Evolutionary conservation across 2,329 filamentous ascomycete genomes (phyloP).

Genomic region (Aspergillus alliaceus): DNA sequence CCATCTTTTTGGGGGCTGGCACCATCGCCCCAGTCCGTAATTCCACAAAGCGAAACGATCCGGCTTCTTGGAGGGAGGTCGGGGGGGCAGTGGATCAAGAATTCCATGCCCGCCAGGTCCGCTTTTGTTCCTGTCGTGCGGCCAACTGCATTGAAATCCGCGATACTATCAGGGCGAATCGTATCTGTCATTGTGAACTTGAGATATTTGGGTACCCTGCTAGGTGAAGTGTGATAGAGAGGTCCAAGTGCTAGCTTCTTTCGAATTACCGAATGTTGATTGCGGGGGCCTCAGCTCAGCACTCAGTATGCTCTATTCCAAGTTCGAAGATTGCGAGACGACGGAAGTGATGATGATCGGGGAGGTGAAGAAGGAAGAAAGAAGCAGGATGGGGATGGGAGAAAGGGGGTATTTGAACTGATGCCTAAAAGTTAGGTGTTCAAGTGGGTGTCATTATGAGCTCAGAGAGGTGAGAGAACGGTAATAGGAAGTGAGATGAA

Average conservation of each 20-base stretch:
- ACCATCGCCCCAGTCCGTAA: background rate
- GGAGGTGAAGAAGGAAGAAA: background rate
- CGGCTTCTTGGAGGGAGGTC: constrained; percentile 2
- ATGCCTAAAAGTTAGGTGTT: background rate
- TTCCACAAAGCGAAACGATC: constrained; percentile 4
- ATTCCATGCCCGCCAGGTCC: background rate
- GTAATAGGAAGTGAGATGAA: background rate
- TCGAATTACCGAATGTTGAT: background rate
- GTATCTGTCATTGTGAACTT: background rate
- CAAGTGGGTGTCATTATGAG: background rate
- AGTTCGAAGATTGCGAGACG: background rate
- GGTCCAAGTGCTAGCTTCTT: background rate
- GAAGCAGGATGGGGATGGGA: background rate
- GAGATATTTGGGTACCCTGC: background rate
- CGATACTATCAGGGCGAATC: background rate
- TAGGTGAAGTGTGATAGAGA: background rate
- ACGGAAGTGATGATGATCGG: background rate
- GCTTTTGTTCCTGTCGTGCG: background rate
- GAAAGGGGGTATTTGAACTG: background rate
- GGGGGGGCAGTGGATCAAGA: constrained; percentile 2
- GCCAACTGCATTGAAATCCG: background rate
- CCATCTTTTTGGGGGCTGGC: constrained; percentile 4
- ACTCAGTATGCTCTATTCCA: background rate
- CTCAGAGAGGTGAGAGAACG: background rate
- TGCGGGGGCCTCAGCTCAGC: background rate